Percentiles rank a stretch among this genome's conserved stretches.
Conservation (phyloP, 106 monocot genomes). For the Apostasia ramifera region DNA sequence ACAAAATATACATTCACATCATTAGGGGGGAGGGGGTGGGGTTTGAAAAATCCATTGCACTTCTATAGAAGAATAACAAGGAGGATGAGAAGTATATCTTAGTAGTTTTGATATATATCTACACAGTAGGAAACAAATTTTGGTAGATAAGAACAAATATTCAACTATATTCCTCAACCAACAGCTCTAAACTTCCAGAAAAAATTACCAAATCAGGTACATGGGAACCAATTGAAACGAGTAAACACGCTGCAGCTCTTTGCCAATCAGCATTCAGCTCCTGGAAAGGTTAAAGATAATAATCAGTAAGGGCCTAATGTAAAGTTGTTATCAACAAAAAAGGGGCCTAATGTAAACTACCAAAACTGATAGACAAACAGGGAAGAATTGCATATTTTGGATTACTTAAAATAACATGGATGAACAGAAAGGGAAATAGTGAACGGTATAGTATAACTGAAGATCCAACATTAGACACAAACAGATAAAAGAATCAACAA, state of each 20-base stretch:
- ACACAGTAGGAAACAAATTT: background rate
- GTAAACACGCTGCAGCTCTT: conserved; percentile 70
- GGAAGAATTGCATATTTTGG: too few species aligned
- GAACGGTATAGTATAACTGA: too few species aligned
- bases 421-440: too few species aligned
- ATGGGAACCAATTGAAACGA: conserved; percentile 90
- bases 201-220: conserved; percentile 81
- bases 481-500: too few species aligned
- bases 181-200: background rate
- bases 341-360: too few species aligned
- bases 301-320: background rate
- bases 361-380: too few species aligned
- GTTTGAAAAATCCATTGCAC: too few species aligned
- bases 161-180: background rate
- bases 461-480: too few species aligned
- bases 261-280: conserved; percentile 95
- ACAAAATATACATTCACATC: too few species aligned
- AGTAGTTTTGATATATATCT: background rate
- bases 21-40: too few species aligned
- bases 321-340: too few species aligned
- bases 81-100: background rate
- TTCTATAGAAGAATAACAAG: background rate
- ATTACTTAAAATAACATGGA: too few species aligned
- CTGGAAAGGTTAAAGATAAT: conserved; percentile 16
- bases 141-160: background rate